Conservation (phyloP, 2,329 filamentous ascomycete species). For the Fusarium illudens region DNA sequence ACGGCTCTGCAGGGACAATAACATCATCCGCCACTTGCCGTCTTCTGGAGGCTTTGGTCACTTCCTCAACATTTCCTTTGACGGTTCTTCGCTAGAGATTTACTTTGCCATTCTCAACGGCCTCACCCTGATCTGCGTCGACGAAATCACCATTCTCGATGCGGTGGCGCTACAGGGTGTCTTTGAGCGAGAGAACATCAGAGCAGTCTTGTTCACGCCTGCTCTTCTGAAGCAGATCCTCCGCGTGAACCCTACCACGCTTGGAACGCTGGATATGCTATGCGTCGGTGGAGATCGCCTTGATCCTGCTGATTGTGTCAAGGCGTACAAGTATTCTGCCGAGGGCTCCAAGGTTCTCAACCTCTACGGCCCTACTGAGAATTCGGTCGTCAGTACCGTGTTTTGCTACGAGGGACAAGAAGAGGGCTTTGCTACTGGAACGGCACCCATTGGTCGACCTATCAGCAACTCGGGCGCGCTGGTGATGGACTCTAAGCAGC, state of each 20-base stretch:
- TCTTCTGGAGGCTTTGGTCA: neutral
- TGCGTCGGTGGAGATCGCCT: conserved; percentile 34
- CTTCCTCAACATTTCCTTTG: conserved; percentile 21
- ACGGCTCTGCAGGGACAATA: neutral
- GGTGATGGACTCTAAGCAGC: conserved; percentile 37
- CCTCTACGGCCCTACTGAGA: conserved; percentile 33
- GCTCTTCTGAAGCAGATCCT: conserved; percentile 36
- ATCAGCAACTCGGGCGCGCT: conserved; percentile 34
- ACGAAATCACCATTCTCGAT: conserved; percentile 11
- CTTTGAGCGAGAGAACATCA: conserved; percentile 19
- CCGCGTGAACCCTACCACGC: conserved; percentile 1
- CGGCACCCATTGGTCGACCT: conserved; percentile 30
- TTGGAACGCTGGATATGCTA: conserved; percentile 7
- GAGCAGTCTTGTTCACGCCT: conserved; percentile 17
- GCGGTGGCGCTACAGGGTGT: neutral
- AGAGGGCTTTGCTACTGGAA: conserved; percentile 12
- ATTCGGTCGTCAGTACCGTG: conserved; percentile 10
- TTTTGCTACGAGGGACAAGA: neutral
- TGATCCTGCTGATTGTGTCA: conserved; percentile 7
- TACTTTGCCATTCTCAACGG: conserved; percentile 21
- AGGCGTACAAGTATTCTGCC: neutral
- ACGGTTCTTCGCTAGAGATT: conserved; percentile 13
- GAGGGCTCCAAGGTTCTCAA: conserved; percentile 8
- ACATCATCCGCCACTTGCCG: neutral
- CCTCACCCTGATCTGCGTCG: conserved; percentile 16